These are phyloP conservation scores for Cydonia oblonga DNA, from an alignment of 331 rosid genomes.

Conservation along the genomic window DNA sequence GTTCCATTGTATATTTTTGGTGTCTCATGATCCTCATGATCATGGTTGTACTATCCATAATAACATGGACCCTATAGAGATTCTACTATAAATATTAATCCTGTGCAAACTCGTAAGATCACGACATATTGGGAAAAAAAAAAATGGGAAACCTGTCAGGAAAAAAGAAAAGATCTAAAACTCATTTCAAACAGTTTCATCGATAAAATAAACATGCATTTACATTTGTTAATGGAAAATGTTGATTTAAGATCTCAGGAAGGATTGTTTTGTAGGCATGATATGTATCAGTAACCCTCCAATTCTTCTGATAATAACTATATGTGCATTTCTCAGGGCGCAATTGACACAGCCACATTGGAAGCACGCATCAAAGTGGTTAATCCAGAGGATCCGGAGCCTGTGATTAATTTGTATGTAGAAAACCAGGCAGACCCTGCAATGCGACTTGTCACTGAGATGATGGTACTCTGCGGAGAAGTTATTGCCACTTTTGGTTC, in stretches of 20 bases:
- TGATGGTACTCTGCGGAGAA: conserved; percentile 97
- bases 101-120: background rate
- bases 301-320: background rate
- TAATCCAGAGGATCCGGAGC: conserved; percentile 73
- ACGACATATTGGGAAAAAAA: background rate
- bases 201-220: background rate
- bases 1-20: background rate
- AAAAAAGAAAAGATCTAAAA: background rate
- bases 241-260: background rate
- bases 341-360: conserved; percentile 61
- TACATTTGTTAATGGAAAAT: background rate
- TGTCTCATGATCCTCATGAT: background rate
- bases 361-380: conserved; percentile 86
- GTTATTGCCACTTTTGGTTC: conserved; percentile 76
- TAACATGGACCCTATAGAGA: background rate
- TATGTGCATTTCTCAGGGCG: conserved; percentile 56
- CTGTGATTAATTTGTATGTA: conserved; percentile 68
- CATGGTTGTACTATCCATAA: background rate
- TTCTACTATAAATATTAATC: background rate
- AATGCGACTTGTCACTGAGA: conserved; percentile 89
- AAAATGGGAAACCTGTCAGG: too few species aligned
- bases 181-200: background rate
- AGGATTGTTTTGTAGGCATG: background rate
- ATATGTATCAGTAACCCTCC: background rate
- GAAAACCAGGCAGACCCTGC: conserved; percentile 96